Base-by-base conservation (phyloP, 1,139 yeast genomes). In the Scheffersomyces quercinus region DNA sequence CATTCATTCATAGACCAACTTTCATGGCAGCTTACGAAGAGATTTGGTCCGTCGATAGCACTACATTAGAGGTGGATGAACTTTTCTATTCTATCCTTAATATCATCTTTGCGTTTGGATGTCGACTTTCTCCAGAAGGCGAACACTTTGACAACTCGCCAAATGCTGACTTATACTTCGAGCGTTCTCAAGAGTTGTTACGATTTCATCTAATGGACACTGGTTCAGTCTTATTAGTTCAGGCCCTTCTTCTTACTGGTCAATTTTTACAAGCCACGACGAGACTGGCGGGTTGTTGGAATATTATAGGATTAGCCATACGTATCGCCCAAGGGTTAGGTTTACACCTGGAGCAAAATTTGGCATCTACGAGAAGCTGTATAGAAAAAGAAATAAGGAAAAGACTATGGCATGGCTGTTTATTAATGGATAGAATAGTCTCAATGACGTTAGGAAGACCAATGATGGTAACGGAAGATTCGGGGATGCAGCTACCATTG, bases 11-110 rank as follows among this genome's bases (percentile, higher is more conserved):
- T 31, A 44, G 48, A 33, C 61, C 61, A 9, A 42, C 57, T 11
- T 58, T 58, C 38, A 49, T 58, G 52, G 54, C 57, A 12, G 54
- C 54, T 26, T 56, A 53, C 35, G 56, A 53, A 35, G 54, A 53
- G 28, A 54, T 58, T 14, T 49, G 52, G 52, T 32, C 42, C 3
- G 38, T 12, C 8, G 29, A 42, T 20, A 28, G 28, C 5, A 16
- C 14, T 2, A 13, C 16, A 14, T 31, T n/a, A 11, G 48, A 42
- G 9, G 38, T 49, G 4, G 52, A 49, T 36, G 50, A 47, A 31
- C 38, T 49, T 28, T 49, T 47, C 15, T 48, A 45, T 39, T 48
- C 51, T 5, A 49, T 49, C 33, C 33, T 48, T 9, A 49, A 49
- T 31, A 41, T 49, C 5, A 47, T 49, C 5, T 48, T 49, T 47